Conservation (phyloP, 495 filamentous ascomycete genomes). For the Rusavskia elegans region DNA sequence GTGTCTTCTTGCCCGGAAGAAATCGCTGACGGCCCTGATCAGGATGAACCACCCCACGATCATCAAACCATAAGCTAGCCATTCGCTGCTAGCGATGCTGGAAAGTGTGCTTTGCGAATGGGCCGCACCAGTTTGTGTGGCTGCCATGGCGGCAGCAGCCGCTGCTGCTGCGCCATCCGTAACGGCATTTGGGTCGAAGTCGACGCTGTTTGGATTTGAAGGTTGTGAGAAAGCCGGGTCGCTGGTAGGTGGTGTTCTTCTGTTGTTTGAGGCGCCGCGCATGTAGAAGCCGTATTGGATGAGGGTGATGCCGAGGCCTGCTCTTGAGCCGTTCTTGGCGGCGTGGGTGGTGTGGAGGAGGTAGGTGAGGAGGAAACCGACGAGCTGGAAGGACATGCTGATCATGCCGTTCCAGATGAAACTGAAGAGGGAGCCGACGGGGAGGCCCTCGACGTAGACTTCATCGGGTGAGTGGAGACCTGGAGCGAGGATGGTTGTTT, state of each 20-base stretch:
- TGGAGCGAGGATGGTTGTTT: constrained; percentile 85
- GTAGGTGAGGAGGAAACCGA: constrained; percentile 95
- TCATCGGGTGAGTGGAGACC: constrained; percentile 70
- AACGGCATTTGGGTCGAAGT: constrained; percentile 63
- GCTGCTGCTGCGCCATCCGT: constrained; percentile 20
- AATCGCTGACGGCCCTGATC: constrained; percentile 79
- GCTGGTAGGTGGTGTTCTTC: constrained; percentile 30
- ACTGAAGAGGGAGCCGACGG: constrained; percentile 86
- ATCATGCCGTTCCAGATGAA: constrained; percentile 99
- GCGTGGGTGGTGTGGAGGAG: constrained; percentile 95
- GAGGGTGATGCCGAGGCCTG: constrained; percentile 88
- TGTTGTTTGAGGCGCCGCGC: constrained; percentile 41
- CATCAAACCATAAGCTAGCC: constrained; percentile 89
- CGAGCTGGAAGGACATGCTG: constrained; percentile 91
- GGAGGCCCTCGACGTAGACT: constrained; percentile 90
- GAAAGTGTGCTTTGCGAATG: constrained; percentile 14
- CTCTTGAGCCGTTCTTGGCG: constrained; percentile 90
- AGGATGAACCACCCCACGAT: constrained; percentile 96
- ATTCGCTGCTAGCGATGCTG: constrained; percentile 57
- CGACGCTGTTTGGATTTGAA: constrained; percentile 75
- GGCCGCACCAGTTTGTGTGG: constrained; percentile 15
- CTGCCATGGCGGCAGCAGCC: constrained; percentile 17
- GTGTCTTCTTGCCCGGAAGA: constrained; percentile 69
- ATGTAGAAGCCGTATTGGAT: constrained; percentile 94
- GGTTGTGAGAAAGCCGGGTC: constrained; percentile 40